Conservation (phyloP, 345 rosid species). For the Orychophragmus violaceus region DNA sequence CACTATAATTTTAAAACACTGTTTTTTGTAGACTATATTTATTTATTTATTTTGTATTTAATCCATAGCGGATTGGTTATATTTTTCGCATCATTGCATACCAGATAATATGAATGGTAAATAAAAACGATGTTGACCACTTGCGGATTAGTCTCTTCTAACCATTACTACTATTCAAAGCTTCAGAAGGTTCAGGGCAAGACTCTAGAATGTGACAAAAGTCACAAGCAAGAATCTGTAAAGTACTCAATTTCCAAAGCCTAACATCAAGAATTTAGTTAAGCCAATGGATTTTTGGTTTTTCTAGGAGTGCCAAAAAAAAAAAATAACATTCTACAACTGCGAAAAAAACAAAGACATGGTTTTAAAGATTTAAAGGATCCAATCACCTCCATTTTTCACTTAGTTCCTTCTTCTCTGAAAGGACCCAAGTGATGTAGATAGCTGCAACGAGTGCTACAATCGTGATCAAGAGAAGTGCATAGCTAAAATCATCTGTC, state of each 20-base stretch:
- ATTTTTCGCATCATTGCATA: too few relatives aligned
- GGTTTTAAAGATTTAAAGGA: background rate
- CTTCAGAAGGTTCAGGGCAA: background rate
- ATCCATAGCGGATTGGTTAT: too few relatives aligned
- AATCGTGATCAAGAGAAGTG: conserved; percentile 79
- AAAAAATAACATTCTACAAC: conserved; percentile 6
- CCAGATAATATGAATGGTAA: too few relatives aligned
- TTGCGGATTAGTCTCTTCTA: too few relatives aligned
- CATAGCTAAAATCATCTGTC: conserved; percentile 92
- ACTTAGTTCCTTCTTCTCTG: conserved; percentile 84
- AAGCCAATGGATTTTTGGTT: conserved; percentile 13
- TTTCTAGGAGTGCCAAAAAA: conserved; percentile 1
- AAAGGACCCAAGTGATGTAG: conserved; percentile 72
- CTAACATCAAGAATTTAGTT: conserved; percentile 10
- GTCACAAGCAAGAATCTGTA: background rate
- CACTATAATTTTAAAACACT: too few relatives aligned
- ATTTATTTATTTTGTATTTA: too few relatives aligned
- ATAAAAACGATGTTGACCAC: too few relatives aligned
- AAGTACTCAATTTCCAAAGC: conserved; percentile 23
- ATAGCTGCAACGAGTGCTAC: conserved; percentile 79
- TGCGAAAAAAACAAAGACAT: background rate
- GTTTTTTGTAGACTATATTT: too few relatives aligned
- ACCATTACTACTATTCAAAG: too few relatives aligned
- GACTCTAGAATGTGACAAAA: conserved; percentile 16
- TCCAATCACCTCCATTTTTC: conserved; percentile 76